A percentile compares a stretch with the other conserved stretches of the same genome.
Evolutionary conservation across 805 yeast species (phyloP).

Genomic region (Schizosaccharomyces pombe): DNA sequence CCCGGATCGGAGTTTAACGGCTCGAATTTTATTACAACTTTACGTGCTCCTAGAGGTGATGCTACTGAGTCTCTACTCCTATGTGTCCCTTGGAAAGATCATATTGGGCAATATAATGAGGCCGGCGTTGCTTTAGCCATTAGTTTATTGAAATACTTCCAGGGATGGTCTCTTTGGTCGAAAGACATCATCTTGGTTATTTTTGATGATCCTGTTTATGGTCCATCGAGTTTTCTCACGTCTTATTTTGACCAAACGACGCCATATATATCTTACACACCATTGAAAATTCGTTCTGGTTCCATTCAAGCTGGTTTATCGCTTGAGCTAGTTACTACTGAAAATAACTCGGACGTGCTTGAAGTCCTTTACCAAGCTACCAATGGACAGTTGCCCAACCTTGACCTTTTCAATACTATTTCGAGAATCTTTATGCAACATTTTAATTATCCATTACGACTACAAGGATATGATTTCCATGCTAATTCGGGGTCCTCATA

Average conservation of each 20-base stretch:
- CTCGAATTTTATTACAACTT: slow-evolving; percentile 45
- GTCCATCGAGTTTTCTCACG: slow-evolving; percentile 72
- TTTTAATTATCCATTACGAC: slow-evolving; percentile 45
- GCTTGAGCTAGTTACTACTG: slow-evolving; percentile 50
- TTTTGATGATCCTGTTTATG: slow-evolving; percentile 43
- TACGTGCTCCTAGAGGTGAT: slow-evolving; percentile 87
- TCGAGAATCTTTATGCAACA: slow-evolving; percentile 40
- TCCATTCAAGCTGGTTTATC: slow-evolving; percentile 77
- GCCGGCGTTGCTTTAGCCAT: slow-evolving; percentile 61
- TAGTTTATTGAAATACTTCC: slow-evolving; percentile 56
- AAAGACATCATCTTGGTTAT: slow-evolving; percentile 74
- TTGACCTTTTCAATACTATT: slow-evolving; percentile 70
- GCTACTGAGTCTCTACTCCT: slow-evolving; percentile 87
- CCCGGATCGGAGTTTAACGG: slow-evolving; percentile 16
- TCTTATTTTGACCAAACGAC: slow-evolving; percentile 53
- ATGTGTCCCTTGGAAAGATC: slow-evolving; percentile 52
- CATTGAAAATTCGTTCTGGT: slow-evolving; percentile 50
- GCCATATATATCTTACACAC: too few relatives aligned
- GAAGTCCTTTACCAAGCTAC: slow-evolving; percentile 69
- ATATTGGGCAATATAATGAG: slow-evolving; percentile 23
- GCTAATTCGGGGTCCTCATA: slow-evolving; percentile 24
- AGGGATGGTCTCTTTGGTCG: slow-evolving; percentile 81
- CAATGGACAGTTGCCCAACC: slow-evolving; percentile 87
- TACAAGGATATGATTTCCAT: slow-evolving; percentile 28
- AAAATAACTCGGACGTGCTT: slow-evolving; percentile 20